Base-by-base conservation (phyloP, 768 basidiomycete species). In the Tylopilus sp. region DNA sequence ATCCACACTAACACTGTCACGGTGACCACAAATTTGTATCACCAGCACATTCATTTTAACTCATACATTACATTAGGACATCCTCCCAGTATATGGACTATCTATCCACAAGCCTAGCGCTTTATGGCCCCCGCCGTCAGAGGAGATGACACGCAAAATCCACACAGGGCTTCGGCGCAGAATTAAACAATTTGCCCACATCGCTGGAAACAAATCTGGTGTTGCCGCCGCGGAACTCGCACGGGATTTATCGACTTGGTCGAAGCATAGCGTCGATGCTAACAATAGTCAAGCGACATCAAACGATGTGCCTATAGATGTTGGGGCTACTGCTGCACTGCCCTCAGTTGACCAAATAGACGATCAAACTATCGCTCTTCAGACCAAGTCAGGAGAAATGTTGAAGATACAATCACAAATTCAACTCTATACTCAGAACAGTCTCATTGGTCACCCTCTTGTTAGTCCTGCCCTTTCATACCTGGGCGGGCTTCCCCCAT, bases 401-500 rank as follows among this genome's bases (percentile, higher is more conserved):
- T 57, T 87, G 36, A 73, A 69, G 48, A 75, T 88, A 50, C 70
- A 77, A 40, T 72, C 82, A 38, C 94, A 95, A 69, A 73, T 98
- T 9, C 95, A 98, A 50, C 71, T 97, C 45, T 97, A 97, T 60
- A 76, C 88, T 15, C 84, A 82, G 48, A 98, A 97, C 63, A 84
- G 76, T 50, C 71, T 91, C 55, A 60, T 95, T 2, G 71, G 61
- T 3, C 91, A 95, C 63, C 94, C 94, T 2, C 77, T 93, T 43
- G 81, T 98, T 36, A 94, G 90, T 57, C 86, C 93, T 0, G 82
- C 79, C 8, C 65, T 88, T 56, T 81, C 81, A 0, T 94, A 92
- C 68, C 77, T 99, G 11, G 97, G 95, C 6, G 95, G 95, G 2
- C 69, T 99, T 0, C 91, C 91, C 2, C 97, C 97, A 12, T 63